Evolutionary conservation across 371 early-diverging fungal species (phyloP), one percentile per base, ranked within the genome.

Genomic region (Dipsacomyces acuminosporus): DNA sequence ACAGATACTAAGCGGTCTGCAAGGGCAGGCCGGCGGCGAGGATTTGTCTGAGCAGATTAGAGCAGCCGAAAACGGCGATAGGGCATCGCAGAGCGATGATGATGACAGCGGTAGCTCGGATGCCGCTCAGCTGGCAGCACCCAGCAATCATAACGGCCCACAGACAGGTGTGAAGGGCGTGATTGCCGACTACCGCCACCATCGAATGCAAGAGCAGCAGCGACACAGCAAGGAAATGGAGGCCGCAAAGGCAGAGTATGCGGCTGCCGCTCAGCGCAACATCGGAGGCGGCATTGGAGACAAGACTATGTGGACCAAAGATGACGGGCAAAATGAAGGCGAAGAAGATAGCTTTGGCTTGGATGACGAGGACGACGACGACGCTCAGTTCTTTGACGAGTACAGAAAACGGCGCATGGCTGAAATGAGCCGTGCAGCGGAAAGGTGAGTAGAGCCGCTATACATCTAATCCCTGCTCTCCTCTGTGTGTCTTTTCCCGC

Each of bases 151-250:
- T 24, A 41, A 60, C 8, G 75, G 74, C 7, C 71, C 75, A 9
- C 67, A 74, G 51, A 75, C 75, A 19, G 75, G 75, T 21, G 65
- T 61, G 41, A 75, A 75, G 48, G 67, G 72, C 14, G 75, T 75
- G 5, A 23, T 74, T 2, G 74, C 75, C 7, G 75, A 75, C 51
- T 73, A 70, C 49, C 59, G 52, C 8, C 63, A 75, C 21, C 41
- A 26, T 30, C 45, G 21, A n/a, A 41, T 46, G 20, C 44, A 40
- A 25, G 54, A 61, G 46, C 15, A 14, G 1, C 52, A 41, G 22
- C 49, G 23, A 13, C 54, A 33, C 35, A 45, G 20, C 4, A 26
- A 45, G 13, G 55, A 47, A 15, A 19, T 19, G 4, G 49, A 42
- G 0, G 50, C 50, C 2, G 42, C 41, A 3, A 34, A 24, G 6